phyloP scores from a whole-genome alignment of 148 eudicot species.

The Nyssa sinensis region DNA sequence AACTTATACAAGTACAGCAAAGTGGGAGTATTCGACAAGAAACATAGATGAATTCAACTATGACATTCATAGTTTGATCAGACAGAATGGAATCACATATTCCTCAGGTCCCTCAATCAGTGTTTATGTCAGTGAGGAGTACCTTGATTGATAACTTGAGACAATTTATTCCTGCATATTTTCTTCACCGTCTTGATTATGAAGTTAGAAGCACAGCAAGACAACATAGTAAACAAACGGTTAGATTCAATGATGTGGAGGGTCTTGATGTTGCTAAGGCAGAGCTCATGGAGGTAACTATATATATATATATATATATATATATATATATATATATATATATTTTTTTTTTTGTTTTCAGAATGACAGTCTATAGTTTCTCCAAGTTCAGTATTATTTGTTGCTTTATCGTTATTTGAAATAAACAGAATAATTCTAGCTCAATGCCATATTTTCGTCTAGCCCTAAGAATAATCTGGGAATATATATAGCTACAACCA shows the following conservation, averaged over 20 bases:
- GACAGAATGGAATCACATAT: conserved; percentile 70
- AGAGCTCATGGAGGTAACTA: conserved; percentile 99
- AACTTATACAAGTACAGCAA: too few relatives aligned
- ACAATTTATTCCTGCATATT: conserved; percentile 79
- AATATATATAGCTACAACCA: too few relatives aligned
- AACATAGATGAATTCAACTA: conserved; percentile 86
- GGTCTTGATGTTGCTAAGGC: conserved; percentile 94
- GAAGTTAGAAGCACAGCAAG: conserved; percentile 74
- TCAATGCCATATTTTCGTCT: too few relatives aligned
- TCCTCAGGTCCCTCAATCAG: conserved; percentile 88
- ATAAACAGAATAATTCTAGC: too few relatives aligned
- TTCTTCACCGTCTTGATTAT: conserved; percentile 80
- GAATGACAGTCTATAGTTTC: too few relatives aligned
- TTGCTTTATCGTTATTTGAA: too few relatives aligned
- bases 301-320: too few relatives aligned
- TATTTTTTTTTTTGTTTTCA: too few relatives aligned
- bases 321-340: too few relatives aligned
- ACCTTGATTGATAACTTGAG: conserved; percentile 63
- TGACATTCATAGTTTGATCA: conserved; percentile 75
- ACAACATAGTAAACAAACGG: conserved; percentile 64
- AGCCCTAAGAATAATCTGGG: too few relatives aligned
- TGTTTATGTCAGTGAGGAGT: conserved; percentile 62
- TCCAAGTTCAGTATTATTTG: too few relatives aligned
- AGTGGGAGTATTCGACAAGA: conserved; percentile 83
- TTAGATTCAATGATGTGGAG: conserved; percentile 89